Evolutionary conservation across 495 filamentous ascomycete genomes (phyloP).

Genomic region (Schizothecium vesticola): DNA sequence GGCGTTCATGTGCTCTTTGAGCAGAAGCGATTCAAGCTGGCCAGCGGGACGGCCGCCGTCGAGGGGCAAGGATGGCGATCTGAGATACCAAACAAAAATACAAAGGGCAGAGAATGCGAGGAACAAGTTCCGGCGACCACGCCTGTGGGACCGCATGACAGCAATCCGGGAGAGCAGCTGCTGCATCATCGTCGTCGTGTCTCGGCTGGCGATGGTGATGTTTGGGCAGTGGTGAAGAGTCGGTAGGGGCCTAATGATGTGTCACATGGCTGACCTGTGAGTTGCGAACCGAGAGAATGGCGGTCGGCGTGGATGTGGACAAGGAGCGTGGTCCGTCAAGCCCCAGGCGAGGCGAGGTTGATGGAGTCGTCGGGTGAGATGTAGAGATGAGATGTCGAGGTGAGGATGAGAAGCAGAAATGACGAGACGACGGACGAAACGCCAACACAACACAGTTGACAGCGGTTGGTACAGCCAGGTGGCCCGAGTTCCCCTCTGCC

Average conservation of each 20-base stretch:
- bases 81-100: conserved; percentile 6
- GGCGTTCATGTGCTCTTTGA: conserved; percentile 33
- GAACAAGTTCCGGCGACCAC: background rate
- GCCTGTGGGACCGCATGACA: background rate
- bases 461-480: background rate
- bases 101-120: background rate
- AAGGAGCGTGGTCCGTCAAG: background rate
- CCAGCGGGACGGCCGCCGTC: background rate
- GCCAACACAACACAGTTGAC: no score
- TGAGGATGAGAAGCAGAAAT: background rate
- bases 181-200: background rate
- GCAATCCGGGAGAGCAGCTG: background rate
- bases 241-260: background rate
- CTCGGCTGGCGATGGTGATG: background rate
- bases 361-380: background rate
- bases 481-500: background rate
- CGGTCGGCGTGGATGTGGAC: background rate
- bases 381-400: background rate
- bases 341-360: background rate
- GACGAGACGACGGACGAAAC: background rate
- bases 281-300: background rate
- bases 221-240: background rate
- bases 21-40: conserved; percentile 20
- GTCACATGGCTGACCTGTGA: background rate
- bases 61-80: background rate